phyloP scores from a whole-genome alignment of 2,329 filamentous ascomycete species.

The Helminthosporium solani region DNA sequence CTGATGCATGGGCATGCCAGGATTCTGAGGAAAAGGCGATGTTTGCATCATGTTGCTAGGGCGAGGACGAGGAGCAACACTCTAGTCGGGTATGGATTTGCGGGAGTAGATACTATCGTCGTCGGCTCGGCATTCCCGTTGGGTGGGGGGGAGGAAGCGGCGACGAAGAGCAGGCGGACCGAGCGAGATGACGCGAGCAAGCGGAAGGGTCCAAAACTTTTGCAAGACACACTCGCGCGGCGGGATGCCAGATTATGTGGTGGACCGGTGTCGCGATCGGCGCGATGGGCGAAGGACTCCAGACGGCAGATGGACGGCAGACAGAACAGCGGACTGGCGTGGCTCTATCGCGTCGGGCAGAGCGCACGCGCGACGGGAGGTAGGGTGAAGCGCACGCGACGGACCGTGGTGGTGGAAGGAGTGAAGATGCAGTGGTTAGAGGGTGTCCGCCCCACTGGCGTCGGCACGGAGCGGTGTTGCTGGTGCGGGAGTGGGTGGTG shows the following conservation, averaged over 20 bases:
- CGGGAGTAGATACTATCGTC: slow-evolving; percentile 6
- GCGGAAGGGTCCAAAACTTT: too few relatives aligned
- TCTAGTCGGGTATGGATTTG: neutral
- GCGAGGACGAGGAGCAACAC: slow-evolving; percentile 9
- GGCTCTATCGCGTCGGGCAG: neutral
- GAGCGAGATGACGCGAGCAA: too few relatives aligned
- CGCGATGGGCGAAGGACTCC: slow-evolving; percentile 21
- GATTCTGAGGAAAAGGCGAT: slow-evolving; percentile 67
- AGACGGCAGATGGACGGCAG: slow-evolving; percentile 3
- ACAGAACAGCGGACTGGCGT: slow-evolving; percentile 1
- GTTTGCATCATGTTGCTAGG: slow-evolving; percentile 68
- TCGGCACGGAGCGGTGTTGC: slow-evolving; percentile 19
- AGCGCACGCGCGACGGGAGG: neutral
- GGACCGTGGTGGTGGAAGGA: slow-evolving; percentile 9
- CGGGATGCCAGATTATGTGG: too few relatives aligned
- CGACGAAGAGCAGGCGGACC: too few relatives aligned
- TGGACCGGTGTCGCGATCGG: slow-evolving; percentile 23
- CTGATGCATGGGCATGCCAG: slow-evolving; percentile 68
- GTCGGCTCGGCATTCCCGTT: slow-evolving; percentile 17
- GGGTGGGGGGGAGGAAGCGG: slow-evolving; percentile 3
- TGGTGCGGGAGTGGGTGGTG: slow-evolving; percentile 30
- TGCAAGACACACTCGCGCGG: too few relatives aligned
- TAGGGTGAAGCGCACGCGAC: slow-evolving; percentile 10
- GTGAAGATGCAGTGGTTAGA: slow-evolving; percentile 21
- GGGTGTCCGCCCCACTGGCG: slow-evolving; percentile 21